Percentiles rank a stretch among this genome's conserved stretches.
These are phyloP conservation scores for Malus asiatica DNA, from an alignment of 306 rosid genomes.

Conservation along the genomic window DNA sequence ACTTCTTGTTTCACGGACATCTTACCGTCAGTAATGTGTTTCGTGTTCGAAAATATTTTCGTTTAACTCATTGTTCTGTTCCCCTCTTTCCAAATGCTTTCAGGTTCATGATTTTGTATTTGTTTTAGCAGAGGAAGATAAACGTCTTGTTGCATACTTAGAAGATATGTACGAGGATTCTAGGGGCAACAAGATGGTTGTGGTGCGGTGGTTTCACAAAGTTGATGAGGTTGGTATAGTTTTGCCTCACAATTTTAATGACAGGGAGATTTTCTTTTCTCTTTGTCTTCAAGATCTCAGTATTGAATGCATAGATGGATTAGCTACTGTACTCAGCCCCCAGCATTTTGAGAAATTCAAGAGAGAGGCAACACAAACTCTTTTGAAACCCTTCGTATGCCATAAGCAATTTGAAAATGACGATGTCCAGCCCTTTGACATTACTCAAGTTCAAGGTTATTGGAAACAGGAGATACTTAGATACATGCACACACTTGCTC, in stretches of 20 bases:
- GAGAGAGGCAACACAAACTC: constrained; percentile 44
- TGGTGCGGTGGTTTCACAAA: constrained; percentile 97
- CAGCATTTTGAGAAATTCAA: constrained; percentile 56
- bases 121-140: constrained; percentile 84
- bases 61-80: constrained; percentile 14
- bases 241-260: constrained; percentile 77
- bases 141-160: constrained; percentile 82
- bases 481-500: constrained; percentile 35
- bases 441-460: constrained; percentile 75
- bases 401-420: constrained; percentile 55
- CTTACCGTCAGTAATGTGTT: neutral
- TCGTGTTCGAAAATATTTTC: neutral
- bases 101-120: constrained; percentile 80
- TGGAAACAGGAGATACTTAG: constrained; percentile 82
- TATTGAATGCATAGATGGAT: constrained; percentile 94
- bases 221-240: constrained; percentile 89
- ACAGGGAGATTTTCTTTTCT: constrained; percentile 91
- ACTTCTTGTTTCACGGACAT: neutral
- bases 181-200: constrained; percentile 87
- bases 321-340: constrained; percentile 80
- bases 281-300: constrained; percentile 96
- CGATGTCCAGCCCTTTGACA: constrained; percentile 58
- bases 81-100: constrained; percentile 9
- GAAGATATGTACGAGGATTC: constrained; percentile 94
- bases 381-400: constrained; percentile 60